Percentiles rank a stretch among this genome's conserved stretches.
These are phyloP conservation scores for Juncus inflexus DNA, from an alignment of 176 grass and related monocot species.

Conservation along the genomic window DNA sequence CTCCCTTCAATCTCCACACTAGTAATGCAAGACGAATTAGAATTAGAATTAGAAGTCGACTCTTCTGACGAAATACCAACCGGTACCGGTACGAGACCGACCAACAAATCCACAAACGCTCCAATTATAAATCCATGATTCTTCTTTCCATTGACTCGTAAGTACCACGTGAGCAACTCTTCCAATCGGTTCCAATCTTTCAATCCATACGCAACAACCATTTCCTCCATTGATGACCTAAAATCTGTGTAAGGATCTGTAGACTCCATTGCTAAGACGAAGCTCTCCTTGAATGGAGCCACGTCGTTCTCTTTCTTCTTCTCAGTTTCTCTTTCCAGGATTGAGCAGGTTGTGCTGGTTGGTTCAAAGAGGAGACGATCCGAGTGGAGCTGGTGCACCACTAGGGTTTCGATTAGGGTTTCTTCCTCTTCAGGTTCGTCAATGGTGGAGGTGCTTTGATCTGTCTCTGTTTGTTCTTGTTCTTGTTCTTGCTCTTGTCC, in stretches of 20 bases:
- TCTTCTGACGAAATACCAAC: neutral
- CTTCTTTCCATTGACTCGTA: conserved; percentile 71
- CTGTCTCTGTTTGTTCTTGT: conserved; percentile 26
- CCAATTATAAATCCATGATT: conserved; percentile 72
- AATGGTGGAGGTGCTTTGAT: neutral
- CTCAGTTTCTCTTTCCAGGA: conserved; percentile 24
- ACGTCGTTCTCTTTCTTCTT: neutral
- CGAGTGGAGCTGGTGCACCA: conserved; percentile 30
- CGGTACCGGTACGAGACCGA: conserved; percentile 37
- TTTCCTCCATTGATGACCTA: conserved; percentile 83
- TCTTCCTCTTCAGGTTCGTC: conserved; percentile 6
- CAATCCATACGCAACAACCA: conserved; percentile 71
- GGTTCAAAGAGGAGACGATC: conserved; percentile 55
- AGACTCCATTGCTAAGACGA: conserved; percentile 83
- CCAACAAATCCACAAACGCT: conserved; percentile 82
- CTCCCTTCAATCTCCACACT: conserved; percentile 32
- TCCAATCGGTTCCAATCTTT: conserved; percentile 51
- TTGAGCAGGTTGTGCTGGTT: conserved; percentile 59
- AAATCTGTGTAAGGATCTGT: conserved; percentile 78
- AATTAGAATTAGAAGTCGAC: conserved; percentile 14
- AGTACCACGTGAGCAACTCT: conserved; percentile 73
- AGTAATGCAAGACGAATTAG: conserved; percentile 13
- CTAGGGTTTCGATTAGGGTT: conserved; percentile 5
- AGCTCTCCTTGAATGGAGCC: conserved; percentile 65
- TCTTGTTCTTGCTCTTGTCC: conserved; percentile 22